Evolutionary conservation across 176 grass and related monocot genomes (phyloP).

Genomic region (Juncus inflexus): DNA sequence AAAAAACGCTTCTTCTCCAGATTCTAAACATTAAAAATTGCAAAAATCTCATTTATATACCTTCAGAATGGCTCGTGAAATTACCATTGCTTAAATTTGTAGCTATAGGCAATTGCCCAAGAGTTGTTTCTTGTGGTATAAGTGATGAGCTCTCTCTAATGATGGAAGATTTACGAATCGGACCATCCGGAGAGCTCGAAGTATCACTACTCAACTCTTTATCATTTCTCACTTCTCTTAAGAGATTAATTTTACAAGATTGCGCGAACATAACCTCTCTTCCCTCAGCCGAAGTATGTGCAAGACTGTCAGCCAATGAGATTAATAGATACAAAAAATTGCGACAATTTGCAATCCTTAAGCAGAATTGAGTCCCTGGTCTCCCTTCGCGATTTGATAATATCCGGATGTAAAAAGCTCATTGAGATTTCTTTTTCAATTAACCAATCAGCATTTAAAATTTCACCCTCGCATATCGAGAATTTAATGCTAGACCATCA

Average conservation of each 20-base stretch:
- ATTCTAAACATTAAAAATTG: constrained; percentile 40
- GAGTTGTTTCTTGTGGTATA: constrained; percentile 10
- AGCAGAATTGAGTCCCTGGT: constrained; percentile 31
- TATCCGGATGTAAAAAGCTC: constrained; percentile 33
- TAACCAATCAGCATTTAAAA: not conserved
- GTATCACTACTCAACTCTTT: constrained; percentile 22
- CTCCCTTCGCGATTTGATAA: constrained; percentile 28
- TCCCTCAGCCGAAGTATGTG: constrained; percentile 26
- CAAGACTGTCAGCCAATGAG: constrained; percentile 32
- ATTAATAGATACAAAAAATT: constrained; percentile 12
- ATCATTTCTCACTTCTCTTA: constrained; percentile 29
- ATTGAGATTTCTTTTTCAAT: not conserved
- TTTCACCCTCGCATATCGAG: constrained; percentile 3
- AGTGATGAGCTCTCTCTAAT: constrained; percentile 21
- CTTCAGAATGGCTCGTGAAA: constrained; percentile 31
- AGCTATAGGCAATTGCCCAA: constrained; percentile 26
- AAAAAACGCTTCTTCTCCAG: constrained; percentile 15
- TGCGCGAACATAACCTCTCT: constrained; percentile 34
- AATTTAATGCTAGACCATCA: constrained; percentile 29
- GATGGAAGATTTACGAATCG: constrained; percentile 28
- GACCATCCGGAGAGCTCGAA: constrained; percentile 36
- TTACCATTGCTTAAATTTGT: constrained; percentile 19
- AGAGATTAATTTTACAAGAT: constrained; percentile 26
- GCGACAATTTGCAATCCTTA: constrained; percentile 36
- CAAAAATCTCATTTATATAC: constrained; percentile 16